These are phyloP conservation scores for Mucor saturninus DNA, from an alignment of 371 early-diverging fungal genomes.

Conservation along the genomic window DNA sequence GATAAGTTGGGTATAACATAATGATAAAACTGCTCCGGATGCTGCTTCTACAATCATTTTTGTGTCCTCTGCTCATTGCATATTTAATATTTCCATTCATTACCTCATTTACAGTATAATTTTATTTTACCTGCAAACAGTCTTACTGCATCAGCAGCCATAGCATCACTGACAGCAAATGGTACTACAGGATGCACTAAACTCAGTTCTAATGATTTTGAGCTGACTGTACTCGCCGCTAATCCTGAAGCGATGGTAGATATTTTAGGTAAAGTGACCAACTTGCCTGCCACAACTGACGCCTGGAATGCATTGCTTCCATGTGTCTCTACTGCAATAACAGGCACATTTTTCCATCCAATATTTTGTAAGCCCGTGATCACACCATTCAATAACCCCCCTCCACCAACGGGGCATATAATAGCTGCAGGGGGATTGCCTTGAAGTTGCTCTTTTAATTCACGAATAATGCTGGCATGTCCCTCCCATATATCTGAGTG, in stretches of 20 bases:
- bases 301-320: conserved; percentile 76
- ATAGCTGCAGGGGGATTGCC: conserved; percentile 65
- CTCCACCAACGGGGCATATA: conserved; percentile 73
- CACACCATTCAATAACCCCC: conserved; percentile 72
- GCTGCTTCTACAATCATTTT: conserved; percentile 63
- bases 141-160: conserved; percentile 62
- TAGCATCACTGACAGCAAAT: conserved; percentile 66
- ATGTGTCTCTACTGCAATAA: conserved; percentile 77
- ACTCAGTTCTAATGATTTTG: conserved; percentile 63
- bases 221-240: conserved; percentile 54
- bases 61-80: conserved; percentile 50
- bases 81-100: not conserved
- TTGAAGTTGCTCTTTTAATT: conserved; percentile 66
- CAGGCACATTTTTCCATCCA: conserved; percentile 68
- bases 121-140: conserved; percentile 56
- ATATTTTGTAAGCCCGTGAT: conserved; percentile 64
- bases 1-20: conserved; percentile 60
- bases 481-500: conserved; percentile 66
- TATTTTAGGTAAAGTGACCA: conserved; percentile 57
- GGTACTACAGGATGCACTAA: conserved; percentile 64
- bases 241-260: conserved; percentile 62
- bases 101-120: not conserved
- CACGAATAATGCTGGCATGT: conserved; percentile 65
- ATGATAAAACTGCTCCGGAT: conserved; percentile 61
- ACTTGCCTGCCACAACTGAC: conserved; percentile 63